phyloP scores from a whole-genome alignment of 2,329 filamentous ascomycete species.

The Alternaria postmessia region DNA sequence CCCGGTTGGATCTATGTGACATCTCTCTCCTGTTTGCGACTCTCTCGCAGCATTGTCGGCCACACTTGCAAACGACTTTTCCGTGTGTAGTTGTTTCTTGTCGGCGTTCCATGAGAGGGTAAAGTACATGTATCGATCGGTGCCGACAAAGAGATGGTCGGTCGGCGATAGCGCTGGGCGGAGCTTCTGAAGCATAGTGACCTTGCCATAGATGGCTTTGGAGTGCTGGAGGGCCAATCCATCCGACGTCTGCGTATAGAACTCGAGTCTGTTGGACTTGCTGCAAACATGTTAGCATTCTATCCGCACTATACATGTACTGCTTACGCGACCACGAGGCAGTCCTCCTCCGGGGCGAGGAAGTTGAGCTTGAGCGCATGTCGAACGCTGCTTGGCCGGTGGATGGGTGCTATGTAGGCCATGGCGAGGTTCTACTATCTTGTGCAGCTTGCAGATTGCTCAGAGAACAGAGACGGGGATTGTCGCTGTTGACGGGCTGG shows the following conservation, averaged over 20 bases:
- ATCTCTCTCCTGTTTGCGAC: slow-evolving; percentile 82
- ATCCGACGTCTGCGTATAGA: slow-evolving; percentile 75
- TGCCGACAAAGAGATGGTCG: slow-evolving; percentile 91
- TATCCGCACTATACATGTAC: not conserved
- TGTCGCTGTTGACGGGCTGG: slow-evolving; percentile 13
- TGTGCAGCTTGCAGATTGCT: slow-evolving; percentile 21
- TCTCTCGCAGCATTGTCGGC: slow-evolving; percentile 71
- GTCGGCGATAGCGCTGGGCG: slow-evolving; percentile 75
- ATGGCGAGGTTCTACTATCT: slow-evolving; percentile 58
- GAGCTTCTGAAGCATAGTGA: slow-evolving; percentile 84
- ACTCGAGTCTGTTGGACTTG: slow-evolving; percentile 84
- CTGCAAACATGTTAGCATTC: slow-evolving; percentile 48
- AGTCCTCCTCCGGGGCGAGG: slow-evolving; percentile 76
- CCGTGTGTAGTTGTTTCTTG: slow-evolving; percentile 61
- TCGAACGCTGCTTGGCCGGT: slow-evolving; percentile 87
- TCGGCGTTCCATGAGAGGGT: slow-evolving; percentile 81
- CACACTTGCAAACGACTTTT: slow-evolving; percentile 67
- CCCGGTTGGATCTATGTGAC: slow-evolving; percentile 82
- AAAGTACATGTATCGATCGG: slow-evolving; percentile 89
- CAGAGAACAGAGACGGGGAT: not conserved
- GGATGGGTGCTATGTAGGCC: slow-evolving; percentile 95
- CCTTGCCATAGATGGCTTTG: slow-evolving; percentile 81
- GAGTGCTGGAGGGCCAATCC: slow-evolving; percentile 69
- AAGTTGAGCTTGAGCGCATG: slow-evolving; percentile 86
- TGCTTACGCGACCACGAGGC: slow-evolving; percentile 84